A percentile compares a stretch with the other conserved stretches of the same genome.
Evolutionary conservation across 805 yeast genomes (phyloP).

Genomic region (Yarrowia osloensis): DNA sequence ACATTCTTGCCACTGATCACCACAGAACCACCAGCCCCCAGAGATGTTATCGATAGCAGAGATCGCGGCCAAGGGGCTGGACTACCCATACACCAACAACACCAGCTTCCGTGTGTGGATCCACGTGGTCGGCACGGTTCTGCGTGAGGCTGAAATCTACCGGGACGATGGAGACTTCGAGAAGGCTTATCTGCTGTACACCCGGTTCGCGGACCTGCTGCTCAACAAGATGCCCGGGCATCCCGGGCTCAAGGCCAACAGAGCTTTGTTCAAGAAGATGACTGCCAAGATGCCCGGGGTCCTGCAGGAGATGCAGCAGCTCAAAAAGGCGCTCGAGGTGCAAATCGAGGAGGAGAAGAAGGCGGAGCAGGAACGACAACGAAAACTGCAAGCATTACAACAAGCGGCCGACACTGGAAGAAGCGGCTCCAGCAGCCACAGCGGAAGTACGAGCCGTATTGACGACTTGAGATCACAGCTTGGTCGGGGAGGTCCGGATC

Average conservation of each 20-base stretch:
- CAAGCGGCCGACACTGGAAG: neutral
- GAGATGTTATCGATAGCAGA: constrained; percentile 22
- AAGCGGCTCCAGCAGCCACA: neutral
- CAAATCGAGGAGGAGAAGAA: constrained; percentile 2
- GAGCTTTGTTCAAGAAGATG: constrained; percentile 36
- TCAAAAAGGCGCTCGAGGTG: constrained; percentile 30
- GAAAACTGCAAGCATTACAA: constrained; percentile 1
- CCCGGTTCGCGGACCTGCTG: constrained; percentile 60
- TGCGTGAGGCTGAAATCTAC: constrained; percentile 49
- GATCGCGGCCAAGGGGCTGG: constrained; percentile 31
- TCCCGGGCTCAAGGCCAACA: constrained; percentile 40
- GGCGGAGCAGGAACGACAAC: constrained; percentile 9
- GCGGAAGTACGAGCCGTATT: neutral
- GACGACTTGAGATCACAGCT: constrained; percentile 7
- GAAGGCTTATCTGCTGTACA: constrained; percentile 58
- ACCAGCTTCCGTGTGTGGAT: constrained; percentile 59
- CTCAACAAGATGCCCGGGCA: constrained; percentile 51
- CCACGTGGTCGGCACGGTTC: constrained; percentile 52
- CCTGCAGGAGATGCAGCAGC: constrained; percentile 38
- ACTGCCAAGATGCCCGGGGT: constrained; percentile 36
- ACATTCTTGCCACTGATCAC: constrained; percentile 27
- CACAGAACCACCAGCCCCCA: neutral
- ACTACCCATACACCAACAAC: constrained; percentile 54
- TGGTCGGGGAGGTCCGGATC: constrained; percentile 1
- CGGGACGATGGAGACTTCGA: constrained; percentile 48